A percentile compares a stretch with the other conserved stretches of the same genome.
Conservation (phyloP, 2,329 filamentous ascomycete genomes). For the Colletotrichum lini region DNA sequence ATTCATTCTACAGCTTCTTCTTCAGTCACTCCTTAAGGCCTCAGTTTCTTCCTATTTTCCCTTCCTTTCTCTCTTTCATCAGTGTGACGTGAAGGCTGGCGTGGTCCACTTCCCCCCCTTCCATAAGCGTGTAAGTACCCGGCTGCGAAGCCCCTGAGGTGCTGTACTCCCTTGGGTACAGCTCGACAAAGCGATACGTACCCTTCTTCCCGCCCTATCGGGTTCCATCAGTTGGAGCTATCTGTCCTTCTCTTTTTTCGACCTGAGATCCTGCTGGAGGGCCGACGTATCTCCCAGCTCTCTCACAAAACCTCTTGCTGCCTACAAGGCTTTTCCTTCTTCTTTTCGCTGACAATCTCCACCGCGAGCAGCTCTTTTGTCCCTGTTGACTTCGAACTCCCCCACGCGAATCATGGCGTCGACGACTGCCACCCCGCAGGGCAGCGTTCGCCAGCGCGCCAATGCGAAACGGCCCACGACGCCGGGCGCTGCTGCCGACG, state of each 20-base stretch:
- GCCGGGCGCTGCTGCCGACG: slow-evolving; percentile 56
- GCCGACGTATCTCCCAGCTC: slow-evolving; percentile 24
- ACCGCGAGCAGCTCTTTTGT: slow-evolving; percentile 38
- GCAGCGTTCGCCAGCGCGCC: slow-evolving; percentile 72
- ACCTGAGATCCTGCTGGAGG: slow-evolving; percentile 10
- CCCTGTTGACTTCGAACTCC: slow-evolving; percentile 43
- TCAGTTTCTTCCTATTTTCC: slow-evolving; percentile 28
- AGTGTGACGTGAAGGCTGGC: slow-evolving; percentile 34
- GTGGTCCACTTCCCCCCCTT: slow-evolving; percentile 27
- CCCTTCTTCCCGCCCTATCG: slow-evolving; percentile 6
- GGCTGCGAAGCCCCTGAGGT: slow-evolving; percentile 33
- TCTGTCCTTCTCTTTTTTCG: slow-evolving; percentile 39
- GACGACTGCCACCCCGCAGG: slow-evolving; percentile 63
- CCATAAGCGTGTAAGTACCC: slow-evolving; percentile 35
- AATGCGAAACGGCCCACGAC: slow-evolving; percentile 61
- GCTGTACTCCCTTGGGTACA: slow-evolving; percentile 35
- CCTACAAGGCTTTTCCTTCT: slow-evolving; percentile 8
- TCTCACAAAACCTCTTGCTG: slow-evolving; percentile 12
- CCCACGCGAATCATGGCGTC: slow-evolving; percentile 56
- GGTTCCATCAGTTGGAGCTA: slow-evolving; percentile 36
- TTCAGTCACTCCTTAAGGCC: slow-evolving; percentile 34
- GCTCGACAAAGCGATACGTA: slow-evolving; percentile 36
- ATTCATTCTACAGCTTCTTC: slow-evolving; percentile 19
- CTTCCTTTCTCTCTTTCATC: slow-evolving; percentile 37
- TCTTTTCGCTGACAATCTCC: slow-evolving; percentile 24